phyloP scores from a whole-genome alignment of 2,329 filamentous ascomycete genomes.

The Colletotrichum plurivorum region DNA sequence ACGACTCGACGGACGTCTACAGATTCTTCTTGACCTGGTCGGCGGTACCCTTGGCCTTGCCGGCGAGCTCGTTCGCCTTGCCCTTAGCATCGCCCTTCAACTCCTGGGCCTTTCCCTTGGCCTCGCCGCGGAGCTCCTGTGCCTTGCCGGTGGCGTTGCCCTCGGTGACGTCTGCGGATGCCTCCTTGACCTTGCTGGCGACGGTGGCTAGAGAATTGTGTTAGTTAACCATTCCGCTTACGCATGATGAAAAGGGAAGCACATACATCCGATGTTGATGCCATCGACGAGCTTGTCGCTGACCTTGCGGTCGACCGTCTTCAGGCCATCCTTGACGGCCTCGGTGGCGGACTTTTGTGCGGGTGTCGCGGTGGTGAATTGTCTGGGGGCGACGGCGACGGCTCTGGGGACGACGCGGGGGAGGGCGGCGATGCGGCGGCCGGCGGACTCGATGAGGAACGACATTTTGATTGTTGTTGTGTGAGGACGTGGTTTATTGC shows the following conservation, averaged over 20 bases:
- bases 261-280: conserved; percentile 71
- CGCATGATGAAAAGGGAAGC: background rate
- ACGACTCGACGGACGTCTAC: conserved; percentile 30
- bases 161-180: conserved; percentile 52
- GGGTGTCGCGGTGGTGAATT: conserved; percentile 64
- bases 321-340: conserved; percentile 70
- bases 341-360: conserved; percentile 66
- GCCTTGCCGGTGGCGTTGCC: conserved; percentile 56
- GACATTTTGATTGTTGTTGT: conserved; percentile 59
- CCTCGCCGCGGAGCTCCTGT: conserved; percentile 54
- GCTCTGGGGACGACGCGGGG: conserved; percentile 53
- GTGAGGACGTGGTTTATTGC: background rate
- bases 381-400: conserved; percentile 57
- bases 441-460: conserved; percentile 62
- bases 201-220: conserved; percentile 49
- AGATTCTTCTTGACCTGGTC: conserved; percentile 56
- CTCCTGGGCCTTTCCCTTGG: conserved; percentile 57
- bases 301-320: conserved; percentile 71
- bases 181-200: conserved; percentile 64
- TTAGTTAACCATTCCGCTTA: conserved; percentile 18
- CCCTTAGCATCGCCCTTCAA: conserved; percentile 51
- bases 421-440: conserved; percentile 56
- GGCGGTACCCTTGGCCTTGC: conserved; percentile 58
- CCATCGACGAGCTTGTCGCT: conserved; percentile 74
- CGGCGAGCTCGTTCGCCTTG: conserved; percentile 52